phyloP scores from a whole-genome alignment of 2,329 filamentous ascomycete species.

The Ophiostoma populinum region DNA sequence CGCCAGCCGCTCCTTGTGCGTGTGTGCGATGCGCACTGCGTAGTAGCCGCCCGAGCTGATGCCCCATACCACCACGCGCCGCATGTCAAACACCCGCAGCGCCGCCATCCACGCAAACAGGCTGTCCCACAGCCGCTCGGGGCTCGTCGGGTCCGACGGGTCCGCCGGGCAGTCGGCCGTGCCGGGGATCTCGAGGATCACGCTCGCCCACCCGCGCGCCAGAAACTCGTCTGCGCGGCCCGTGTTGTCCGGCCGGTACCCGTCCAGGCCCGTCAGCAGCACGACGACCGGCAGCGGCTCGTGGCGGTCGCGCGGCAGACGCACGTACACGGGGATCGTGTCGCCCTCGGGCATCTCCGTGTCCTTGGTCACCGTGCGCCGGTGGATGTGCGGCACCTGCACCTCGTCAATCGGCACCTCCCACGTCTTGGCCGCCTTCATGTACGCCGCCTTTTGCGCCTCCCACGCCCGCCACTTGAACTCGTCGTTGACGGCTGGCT shows the following conservation, averaged over 20 bases:
- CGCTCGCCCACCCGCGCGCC: slow-evolving; percentile 41
- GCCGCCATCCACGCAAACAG: slow-evolving; percentile 40
- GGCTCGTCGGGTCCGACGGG: slow-evolving; percentile 36
- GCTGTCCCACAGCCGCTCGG: slow-evolving; percentile 45
- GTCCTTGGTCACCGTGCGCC: neutral
- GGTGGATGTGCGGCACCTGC: slow-evolving; percentile 38
- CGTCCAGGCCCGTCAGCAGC: slow-evolving; percentile 44
- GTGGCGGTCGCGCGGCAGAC: slow-evolving; percentile 32
- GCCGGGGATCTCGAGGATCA: slow-evolving; percentile 48
- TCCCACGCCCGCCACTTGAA: slow-evolving; percentile 46
- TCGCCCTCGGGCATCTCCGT: slow-evolving; percentile 27
- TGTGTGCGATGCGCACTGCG: slow-evolving; percentile 49
- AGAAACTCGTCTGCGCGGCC: slow-evolving; percentile 43
- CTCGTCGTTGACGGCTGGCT: slow-evolving; percentile 21
- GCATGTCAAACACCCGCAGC: slow-evolving; percentile 35
- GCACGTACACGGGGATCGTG: slow-evolving; percentile 46
- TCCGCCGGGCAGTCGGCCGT: slow-evolving; percentile 52
- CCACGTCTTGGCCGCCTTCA: slow-evolving; percentile 37
- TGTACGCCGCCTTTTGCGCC: slow-evolving; percentile 44
- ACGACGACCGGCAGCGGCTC: slow-evolving; percentile 29
- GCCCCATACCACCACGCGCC: slow-evolving; percentile 43
- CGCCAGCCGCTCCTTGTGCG: slow-evolving; percentile 35
- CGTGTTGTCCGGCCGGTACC: slow-evolving; percentile 46
- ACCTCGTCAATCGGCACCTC: slow-evolving; percentile 43
- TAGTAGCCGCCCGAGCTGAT: slow-evolving; percentile 52